phyloP scores from a whole-genome alignment of 495 filamentous ascomycete genomes.

The Podospora fimiseda region DNA sequence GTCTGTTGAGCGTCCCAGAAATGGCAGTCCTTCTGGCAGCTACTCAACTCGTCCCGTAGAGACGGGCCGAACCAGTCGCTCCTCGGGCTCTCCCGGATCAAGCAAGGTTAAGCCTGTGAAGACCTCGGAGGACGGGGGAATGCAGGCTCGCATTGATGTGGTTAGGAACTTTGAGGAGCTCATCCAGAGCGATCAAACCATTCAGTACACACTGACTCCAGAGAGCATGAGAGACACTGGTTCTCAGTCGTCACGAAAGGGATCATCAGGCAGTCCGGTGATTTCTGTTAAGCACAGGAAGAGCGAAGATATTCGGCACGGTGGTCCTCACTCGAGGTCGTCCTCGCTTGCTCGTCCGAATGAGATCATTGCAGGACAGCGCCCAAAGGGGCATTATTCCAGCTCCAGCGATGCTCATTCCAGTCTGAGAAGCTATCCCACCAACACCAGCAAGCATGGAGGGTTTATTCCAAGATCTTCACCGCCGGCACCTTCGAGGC shows the following conservation, averaged over 20 bases:
- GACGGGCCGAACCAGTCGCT: conserved; percentile 22
- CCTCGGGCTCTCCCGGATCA: conserved; percentile 35
- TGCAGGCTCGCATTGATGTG: conserved; percentile 35
- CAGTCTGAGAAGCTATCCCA: conserved; percentile 8
- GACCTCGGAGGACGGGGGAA: conserved; percentile 44
- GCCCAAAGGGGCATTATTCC: conserved; percentile 32
- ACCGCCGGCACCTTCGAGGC: conserved; percentile 24
- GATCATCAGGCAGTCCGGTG: conserved; percentile 32
- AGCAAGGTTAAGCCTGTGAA: conserved; percentile 41
- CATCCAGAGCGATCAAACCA: conserved; percentile 83
- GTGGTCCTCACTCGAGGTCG: conserved; percentile 33
- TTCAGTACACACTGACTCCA: conserved; percentile 90
- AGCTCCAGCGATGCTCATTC: conserved; percentile 31
- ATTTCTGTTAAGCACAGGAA: conserved; percentile 30
- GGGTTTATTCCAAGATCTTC: conserved; percentile 24
- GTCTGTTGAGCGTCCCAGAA: conserved; percentile 24
- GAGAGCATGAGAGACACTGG: conserved; percentile 80
- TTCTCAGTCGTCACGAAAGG: no score
- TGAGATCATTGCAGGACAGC: conserved; percentile 34
- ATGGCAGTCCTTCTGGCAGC: conserved; percentile 15
- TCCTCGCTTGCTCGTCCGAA: conserved; percentile 28
- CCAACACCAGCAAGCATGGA: conserved; percentile 7
- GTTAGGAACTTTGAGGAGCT: conserved; percentile 69
- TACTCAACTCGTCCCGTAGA: conserved; percentile 13
- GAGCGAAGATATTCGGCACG: conserved; percentile 34